phyloP scores from a whole-genome alignment of 192 early-diverging fungal species.

The Gigaspora rosea region DNA sequence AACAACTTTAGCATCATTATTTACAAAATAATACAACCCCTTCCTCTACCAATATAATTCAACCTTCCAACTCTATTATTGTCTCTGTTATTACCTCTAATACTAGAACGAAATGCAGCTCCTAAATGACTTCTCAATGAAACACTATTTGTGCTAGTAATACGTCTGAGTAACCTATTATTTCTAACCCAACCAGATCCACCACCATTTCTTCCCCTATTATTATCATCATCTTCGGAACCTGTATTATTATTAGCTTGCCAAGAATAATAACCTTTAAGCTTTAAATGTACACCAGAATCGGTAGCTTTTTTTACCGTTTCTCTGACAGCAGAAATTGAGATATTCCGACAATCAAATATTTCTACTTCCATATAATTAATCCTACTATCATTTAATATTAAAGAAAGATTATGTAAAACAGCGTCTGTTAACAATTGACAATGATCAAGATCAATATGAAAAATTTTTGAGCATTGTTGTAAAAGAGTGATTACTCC shows the following conservation, averaged over 20 bases:
- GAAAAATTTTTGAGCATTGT: constrained; percentile 3
- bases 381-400: background rate
- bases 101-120: background rate
- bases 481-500: constrained; percentile 36
- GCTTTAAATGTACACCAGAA: background rate
- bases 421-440: background rate
- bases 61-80: background rate
- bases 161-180: background rate
- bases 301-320: background rate
- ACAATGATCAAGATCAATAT: constrained; percentile 19
- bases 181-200: background rate
- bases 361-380: constrained; percentile 14
- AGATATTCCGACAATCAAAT: constrained; percentile 20
- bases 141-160: background rate
- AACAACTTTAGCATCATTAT: too few relatives aligned
- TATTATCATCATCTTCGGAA: constrained; percentile 1
- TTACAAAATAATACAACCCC: too few relatives aligned
- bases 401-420: background rate
- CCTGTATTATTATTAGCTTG: background rate
- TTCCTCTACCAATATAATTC: background rate
- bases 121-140: background rate
- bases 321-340: background rate
- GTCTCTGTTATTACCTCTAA: background rate
- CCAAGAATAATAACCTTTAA: constrained; percentile 23
- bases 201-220: background rate